A percentile compares a stretch with the other conserved stretches of the same genome.
phyloP scores from a whole-genome alignment of 2,329 filamentous ascomycete genomes.

The Trichophyton benhamiae region DNA sequence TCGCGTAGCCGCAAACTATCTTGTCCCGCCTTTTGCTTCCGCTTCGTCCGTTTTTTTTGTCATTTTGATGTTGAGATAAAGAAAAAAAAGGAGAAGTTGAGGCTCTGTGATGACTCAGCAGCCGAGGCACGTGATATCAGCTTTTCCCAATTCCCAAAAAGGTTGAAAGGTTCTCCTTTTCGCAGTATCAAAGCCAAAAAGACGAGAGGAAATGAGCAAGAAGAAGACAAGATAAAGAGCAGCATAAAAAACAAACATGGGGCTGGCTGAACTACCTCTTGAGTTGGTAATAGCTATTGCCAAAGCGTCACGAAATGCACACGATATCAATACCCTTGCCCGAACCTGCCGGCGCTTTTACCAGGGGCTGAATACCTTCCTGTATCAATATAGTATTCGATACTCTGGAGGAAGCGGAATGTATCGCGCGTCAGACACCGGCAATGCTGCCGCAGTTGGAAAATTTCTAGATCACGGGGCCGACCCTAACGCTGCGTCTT shows the following conservation, averaged over 20 bases:
- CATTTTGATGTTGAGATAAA: background rate
- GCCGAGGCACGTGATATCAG: background rate
- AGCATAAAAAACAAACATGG: background rate
- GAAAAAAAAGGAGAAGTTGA: background rate
- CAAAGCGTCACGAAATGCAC: background rate
- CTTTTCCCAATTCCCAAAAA: too few relatives aligned
- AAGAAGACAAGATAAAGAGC: background rate
- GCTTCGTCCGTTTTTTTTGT: background rate
- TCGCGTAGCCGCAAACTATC: background rate
- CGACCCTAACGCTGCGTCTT: background rate
- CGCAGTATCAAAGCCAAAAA: background rate
- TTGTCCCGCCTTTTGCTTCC: background rate
- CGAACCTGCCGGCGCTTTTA: constrained; percentile 8
- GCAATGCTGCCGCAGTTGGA: background rate
- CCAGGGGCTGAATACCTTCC: constrained; percentile 8
- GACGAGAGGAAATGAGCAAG: background rate
- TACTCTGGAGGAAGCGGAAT: background rate
- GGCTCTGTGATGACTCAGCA: background rate
- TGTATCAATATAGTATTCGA: constrained; percentile 10
- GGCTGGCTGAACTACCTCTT: background rate
- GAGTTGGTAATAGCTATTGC: background rate
- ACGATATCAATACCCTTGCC: constrained; percentile 10
- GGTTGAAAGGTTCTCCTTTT: too few relatives aligned
- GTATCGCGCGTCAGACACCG: background rate
- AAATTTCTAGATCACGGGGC: background rate